A percentile compares a stretch with the other conserved stretches of the same genome.
These are phyloP conservation scores for Leishmania amazonensis DNA, from an alignment of 208 protist genomes.

Conservation along the genomic window DNA sequence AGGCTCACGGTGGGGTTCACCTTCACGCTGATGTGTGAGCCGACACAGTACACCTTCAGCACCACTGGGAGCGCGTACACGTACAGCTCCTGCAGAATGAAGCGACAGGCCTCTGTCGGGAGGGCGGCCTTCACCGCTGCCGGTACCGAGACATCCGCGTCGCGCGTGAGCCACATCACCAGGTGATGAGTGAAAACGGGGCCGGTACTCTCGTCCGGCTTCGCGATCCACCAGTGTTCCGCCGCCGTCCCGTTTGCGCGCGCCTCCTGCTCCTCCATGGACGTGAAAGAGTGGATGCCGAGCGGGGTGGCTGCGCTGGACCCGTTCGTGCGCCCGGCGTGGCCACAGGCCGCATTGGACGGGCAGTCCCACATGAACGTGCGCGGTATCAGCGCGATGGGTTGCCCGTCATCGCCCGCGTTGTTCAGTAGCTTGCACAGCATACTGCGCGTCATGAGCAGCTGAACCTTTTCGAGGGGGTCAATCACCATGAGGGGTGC, in stretches of 20 bases:
- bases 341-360: background rate
- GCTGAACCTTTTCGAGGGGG: slow-evolving; percentile 47
- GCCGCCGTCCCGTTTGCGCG: slow-evolving; percentile 19
- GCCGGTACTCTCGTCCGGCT: slow-evolving; percentile 79
- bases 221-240: slow-evolving; percentile 74
- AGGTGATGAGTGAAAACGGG: slow-evolving; percentile 77
- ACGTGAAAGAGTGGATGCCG: slow-evolving; percentile 28
- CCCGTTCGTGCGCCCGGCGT: background rate
- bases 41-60: slow-evolving; percentile 87
- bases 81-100: slow-evolving; percentile 81
- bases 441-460: slow-evolving; percentile 55
- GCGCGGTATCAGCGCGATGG: slow-evolving; percentile 47
- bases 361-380: slow-evolving; percentile 57
- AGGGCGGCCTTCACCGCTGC: slow-evolving; percentile 47
- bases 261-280: slow-evolving; percentile 10
- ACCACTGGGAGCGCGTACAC: slow-evolving; percentile 64
- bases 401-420: slow-evolving; percentile 15
- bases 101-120: slow-evolving; percentile 40
- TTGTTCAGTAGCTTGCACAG: slow-evolving; percentile 55
- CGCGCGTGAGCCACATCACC: slow-evolving; percentile 54
- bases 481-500: slow-evolving; percentile 65
- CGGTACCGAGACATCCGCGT: slow-evolving; percentile 18
- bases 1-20: slow-evolving; percentile 61
- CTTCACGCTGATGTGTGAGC: slow-evolving; percentile 53
- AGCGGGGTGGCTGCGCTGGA: slow-evolving; percentile 15